Evolutionary conservation across 2,329 filamentous ascomycete genomes (phyloP).

Genomic region (Cryphonectria carpinicola): DNA sequence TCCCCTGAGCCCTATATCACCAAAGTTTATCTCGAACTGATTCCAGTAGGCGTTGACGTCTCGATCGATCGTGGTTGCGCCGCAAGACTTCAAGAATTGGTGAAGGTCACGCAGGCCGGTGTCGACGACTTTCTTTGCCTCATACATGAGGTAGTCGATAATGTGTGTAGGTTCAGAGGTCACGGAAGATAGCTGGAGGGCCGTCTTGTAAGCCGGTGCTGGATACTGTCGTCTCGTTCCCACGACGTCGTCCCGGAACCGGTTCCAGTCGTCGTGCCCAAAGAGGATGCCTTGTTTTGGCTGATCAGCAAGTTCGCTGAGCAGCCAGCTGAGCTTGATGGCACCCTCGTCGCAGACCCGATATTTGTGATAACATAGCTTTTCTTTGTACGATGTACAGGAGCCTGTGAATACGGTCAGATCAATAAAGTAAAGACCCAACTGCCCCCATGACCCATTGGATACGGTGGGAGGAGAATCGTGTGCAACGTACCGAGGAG

Average conservation of each 20-base stretch:
- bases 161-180: slow-evolving; percentile 49
- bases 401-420: slow-evolving; percentile 23
- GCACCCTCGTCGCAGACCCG: slow-evolving; percentile 51
- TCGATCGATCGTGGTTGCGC: slow-evolving; percentile 18
- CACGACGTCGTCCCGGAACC: slow-evolving; percentile 38
- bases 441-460: too few species aligned
- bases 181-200: neutral
- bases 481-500: slow-evolving; percentile 55
- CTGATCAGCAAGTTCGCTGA: slow-evolving; percentile 61
- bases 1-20: slow-evolving; percentile 30
- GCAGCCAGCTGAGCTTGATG: slow-evolving; percentile 54
- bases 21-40: slow-evolving; percentile 41
- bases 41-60: slow-evolving; percentile 40
- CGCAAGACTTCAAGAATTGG: slow-evolving; percentile 11
- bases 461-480: neutral
- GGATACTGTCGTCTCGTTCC: slow-evolving; percentile 16
- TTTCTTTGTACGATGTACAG: slow-evolving; percentile 68
- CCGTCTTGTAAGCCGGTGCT: slow-evolving; percentile 18
- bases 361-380: slow-evolving; percentile 62
- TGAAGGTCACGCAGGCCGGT: slow-evolving; percentile 42
- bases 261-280: slow-evolving; percentile 44
- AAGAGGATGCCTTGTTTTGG: slow-evolving; percentile 60
- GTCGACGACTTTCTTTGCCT: slow-evolving; percentile 50
- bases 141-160: slow-evolving; percentile 65
- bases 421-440: neutral